A percentile compares a stretch with the other conserved stretches of the same genome.
These are phyloP conservation scores for Sisymbrium altissimum DNA, from an alignment of 345 rosid genomes.

Conservation along the genomic window DNA sequence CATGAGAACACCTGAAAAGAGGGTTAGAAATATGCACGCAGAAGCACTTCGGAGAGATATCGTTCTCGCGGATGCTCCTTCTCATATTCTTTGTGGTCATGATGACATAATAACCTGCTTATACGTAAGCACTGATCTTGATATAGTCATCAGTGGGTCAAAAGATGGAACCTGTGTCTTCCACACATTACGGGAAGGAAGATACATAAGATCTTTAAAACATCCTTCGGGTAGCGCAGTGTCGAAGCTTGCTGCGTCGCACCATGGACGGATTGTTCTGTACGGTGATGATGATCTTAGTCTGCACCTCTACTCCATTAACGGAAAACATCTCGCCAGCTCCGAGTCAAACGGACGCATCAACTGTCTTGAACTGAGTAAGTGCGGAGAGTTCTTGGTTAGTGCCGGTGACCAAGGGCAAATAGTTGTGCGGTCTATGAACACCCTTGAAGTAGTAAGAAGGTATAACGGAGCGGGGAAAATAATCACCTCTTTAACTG, in stretches of 20 bases:
- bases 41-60: constrained; percentile 64
- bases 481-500: constrained; percentile 68
- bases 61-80: constrained; percentile 82
- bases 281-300: constrained; percentile 92
- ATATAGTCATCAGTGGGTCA: constrained; percentile 94
- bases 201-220: constrained; percentile 78
- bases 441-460: constrained; percentile 73
- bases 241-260: constrained; percentile 85
- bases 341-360: constrained; percentile 92
- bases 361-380: constrained; percentile 82
- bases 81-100: constrained; percentile 91
- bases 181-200: constrained; percentile 86
- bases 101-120: constrained; percentile 93
- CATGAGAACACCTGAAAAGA: constrained; percentile 57
- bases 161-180: constrained; percentile 95
- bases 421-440: constrained; percentile 85
- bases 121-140: constrained; percentile 79
- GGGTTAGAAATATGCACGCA: constrained; percentile 46
- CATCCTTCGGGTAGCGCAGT: constrained; percentile 85
- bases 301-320: constrained; percentile 81
- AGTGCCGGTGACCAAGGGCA: constrained; percentile 98
- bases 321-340: constrained; percentile 87
- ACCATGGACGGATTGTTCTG: constrained; percentile 70
- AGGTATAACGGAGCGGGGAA: constrained; percentile 79
- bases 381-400: constrained; percentile 84